Conservation (phyloP, 2,329 filamentous ascomycete genomes). For the Rutstroemia sp. region DNA sequence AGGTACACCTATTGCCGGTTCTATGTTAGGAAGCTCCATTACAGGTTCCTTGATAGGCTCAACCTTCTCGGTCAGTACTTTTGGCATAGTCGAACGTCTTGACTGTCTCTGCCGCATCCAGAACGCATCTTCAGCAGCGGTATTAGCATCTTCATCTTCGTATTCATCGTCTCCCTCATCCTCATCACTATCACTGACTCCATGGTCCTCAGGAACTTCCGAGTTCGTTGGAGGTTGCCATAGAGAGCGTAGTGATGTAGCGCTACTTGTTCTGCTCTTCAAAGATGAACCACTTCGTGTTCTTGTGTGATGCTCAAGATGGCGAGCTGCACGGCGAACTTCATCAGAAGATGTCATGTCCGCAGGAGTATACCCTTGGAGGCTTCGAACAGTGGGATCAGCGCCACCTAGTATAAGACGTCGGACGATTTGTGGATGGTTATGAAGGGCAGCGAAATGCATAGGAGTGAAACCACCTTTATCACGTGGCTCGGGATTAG, state of each 20-base stretch:
- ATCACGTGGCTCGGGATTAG: constrained; percentile 67
- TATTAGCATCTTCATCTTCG: constrained; percentile 28
- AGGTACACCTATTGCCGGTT: constrained; percentile 27
- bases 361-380: constrained; percentile 62
- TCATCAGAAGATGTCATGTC: constrained; percentile 62
- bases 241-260: constrained; percentile 57
- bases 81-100: constrained; percentile 27
- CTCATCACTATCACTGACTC: constrained; percentile 36
- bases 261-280: constrained; percentile 56
- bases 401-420: constrained; percentile 67
- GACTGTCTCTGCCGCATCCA: constrained; percentile 26
- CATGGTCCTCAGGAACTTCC: constrained; percentile 31
- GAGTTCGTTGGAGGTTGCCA: constrained; percentile 50
- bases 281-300: constrained; percentile 58
- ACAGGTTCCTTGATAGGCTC: constrained; percentile 19
- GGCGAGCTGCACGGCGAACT: constrained; percentile 56
- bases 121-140: constrained; percentile 26
- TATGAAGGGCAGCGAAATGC: constrained; percentile 72
- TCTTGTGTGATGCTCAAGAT: constrained; percentile 53
- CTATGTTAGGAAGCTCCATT: constrained; percentile 21
- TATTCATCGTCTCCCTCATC: constrained; percentile 37
- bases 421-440: constrained; percentile 68
- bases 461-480: constrained; percentile 75
- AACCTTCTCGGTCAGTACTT: constrained; percentile 11
- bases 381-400: constrained; percentile 61